Evolutionary conservation across 345 rosid species (phyloP).

Genomic region (Cardamine resedifolia): DNA sequence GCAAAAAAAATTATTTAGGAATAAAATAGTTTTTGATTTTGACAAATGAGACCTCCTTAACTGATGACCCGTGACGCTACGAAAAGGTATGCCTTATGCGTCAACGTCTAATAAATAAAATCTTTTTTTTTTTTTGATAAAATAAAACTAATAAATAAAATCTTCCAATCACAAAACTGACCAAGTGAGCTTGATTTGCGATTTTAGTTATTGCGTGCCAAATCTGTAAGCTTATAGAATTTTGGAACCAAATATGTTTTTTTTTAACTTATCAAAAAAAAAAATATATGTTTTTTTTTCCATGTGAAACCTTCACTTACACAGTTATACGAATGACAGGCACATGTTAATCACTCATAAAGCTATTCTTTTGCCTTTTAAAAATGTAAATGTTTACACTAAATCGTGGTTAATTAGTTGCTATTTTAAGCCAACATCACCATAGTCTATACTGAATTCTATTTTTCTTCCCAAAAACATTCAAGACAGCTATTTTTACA

Average conservation of each 20-base stretch:
- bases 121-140: too few relatives aligned
- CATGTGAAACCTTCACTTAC: conserved; percentile 30
- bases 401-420: neutral
- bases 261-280: too few relatives aligned
- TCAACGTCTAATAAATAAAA: conserved; percentile 31
- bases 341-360: conserved; percentile 3
- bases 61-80: conserved; percentile 31
- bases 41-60: conserved; percentile 21
- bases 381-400: neutral
- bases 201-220: conserved; percentile 37
- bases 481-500: too few relatives aligned
- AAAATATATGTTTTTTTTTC: conserved; percentile 10
- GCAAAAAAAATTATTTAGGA: conserved; percentile 16
- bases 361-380: conserved; percentile 3
- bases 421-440: neutral
- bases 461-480: neutral
- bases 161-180: conserved; percentile 28
- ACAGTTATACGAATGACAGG: neutral
- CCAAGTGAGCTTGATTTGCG: conserved; percentile 29
- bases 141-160: too few relatives aligned
- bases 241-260: conserved; percentile 26
- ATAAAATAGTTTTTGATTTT: conserved; percentile 26
- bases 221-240: neutral
- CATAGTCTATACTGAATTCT: neutral
- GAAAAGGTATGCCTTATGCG: conserved; percentile 24